Conservation (phyloP, 352 stramenopile genomes). For the Pythium brassicae region DNA sequence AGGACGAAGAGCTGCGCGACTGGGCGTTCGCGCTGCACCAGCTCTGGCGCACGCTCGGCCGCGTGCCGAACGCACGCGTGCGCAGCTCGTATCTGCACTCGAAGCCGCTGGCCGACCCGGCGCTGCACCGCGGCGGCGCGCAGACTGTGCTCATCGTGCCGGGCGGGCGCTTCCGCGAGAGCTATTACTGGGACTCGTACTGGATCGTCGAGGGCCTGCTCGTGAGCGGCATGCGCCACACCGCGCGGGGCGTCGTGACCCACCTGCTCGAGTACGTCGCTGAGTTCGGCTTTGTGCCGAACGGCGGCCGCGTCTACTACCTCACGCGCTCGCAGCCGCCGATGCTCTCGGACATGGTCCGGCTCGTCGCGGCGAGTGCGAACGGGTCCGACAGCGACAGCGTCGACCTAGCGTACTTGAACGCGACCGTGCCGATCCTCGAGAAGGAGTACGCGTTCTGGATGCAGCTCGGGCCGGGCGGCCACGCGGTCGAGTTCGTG, state of each 20-base stretch:
- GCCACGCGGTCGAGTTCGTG: constrained; percentile 53
- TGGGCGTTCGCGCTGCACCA: constrained; percentile 72
- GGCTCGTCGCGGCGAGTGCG: constrained; percentile 35
- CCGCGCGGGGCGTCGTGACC: constrained; percentile 73
- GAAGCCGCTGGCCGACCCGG: constrained; percentile 30
- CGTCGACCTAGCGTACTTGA: constrained; percentile 48
- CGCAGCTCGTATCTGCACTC: constrained; percentile 55
- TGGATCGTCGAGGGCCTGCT: constrained; percentile 90
- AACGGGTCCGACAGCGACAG: background rate
- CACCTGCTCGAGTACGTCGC: constrained; percentile 87
- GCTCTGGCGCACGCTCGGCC: constrained; percentile 71
- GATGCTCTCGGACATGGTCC: constrained; percentile 87
- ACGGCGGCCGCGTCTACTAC: constrained; percentile 90
- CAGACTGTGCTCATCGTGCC: constrained; percentile 82
- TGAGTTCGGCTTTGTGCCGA: constrained; percentile 87
- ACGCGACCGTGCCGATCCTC: constrained; percentile 49
- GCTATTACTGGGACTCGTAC: constrained; percentile 93
- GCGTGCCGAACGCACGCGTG: constrained; percentile 45
- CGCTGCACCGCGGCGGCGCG: constrained; percentile 19
- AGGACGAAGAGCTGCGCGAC: constrained; percentile 38
- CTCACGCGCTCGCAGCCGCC: constrained; percentile 87
- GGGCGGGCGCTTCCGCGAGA: constrained; percentile 89
- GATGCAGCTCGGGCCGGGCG: constrained; percentile 67
- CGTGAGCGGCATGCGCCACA: constrained; percentile 75
- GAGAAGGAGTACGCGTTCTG: constrained; percentile 83